Conservation (phyloP, 306 rosid genomes). For the Gleditsia sinensis region DNA sequence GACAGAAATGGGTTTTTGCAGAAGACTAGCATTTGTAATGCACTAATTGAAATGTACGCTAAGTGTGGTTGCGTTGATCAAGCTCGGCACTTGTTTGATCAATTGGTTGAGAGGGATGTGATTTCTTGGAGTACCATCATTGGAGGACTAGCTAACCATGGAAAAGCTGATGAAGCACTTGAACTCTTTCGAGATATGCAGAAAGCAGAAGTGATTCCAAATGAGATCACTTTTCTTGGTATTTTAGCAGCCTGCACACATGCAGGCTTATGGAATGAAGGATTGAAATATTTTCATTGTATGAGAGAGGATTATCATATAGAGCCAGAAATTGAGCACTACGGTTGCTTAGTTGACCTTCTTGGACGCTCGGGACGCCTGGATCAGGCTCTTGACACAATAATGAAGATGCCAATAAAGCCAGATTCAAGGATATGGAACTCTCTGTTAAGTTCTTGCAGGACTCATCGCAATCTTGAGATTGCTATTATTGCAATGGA, state of each 20-base stretch:
- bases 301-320: conserved; percentile 47
- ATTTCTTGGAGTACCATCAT: conserved; percentile 89
- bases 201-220: conserved; percentile 49
- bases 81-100: conserved; percentile 61
- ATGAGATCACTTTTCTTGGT: conserved; percentile 74
- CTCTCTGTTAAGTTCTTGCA: conserved; percentile 72
- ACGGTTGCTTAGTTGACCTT: conserved; percentile 87
- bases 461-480: conserved; percentile 65
- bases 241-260: conserved; percentile 77
- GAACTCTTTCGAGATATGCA: conserved; percentile 64
- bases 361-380: conserved; percentile 73
- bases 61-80: conserved; percentile 75
- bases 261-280: conserved; percentile 71
- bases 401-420: conserved; percentile 66
- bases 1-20: conserved; percentile 47
- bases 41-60: conserved; percentile 78
- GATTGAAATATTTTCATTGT: conserved; percentile 60
- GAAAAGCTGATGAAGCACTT: conserved; percentile 64
- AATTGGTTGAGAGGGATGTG: conserved; percentile 58
- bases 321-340: conserved; percentile 69
- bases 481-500: conserved; percentile 66
- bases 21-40: conserved; percentile 55
- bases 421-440: conserved; percentile 88
- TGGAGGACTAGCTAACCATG: conserved; percentile 72
- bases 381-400: conserved; percentile 58